phyloP scores from a whole-genome alignment of 768 basidiomycete species.

The Imleria badia region DNA sequence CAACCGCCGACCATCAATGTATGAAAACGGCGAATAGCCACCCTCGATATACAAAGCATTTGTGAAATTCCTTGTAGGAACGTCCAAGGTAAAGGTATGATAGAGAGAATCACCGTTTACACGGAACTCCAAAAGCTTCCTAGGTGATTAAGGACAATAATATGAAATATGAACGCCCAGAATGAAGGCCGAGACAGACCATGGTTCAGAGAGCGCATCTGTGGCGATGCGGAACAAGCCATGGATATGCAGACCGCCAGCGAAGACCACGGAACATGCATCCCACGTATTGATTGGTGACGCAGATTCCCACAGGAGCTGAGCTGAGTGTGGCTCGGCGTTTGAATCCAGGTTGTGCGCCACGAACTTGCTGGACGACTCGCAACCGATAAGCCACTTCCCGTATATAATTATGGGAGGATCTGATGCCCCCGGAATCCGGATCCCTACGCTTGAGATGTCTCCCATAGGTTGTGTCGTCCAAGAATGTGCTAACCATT shows the following conservation, averaged over 20 bases:
- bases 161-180: no score
- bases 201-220: no score
- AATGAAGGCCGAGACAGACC: no score
- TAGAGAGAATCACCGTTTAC: no score
- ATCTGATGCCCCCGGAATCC: no score
- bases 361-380: neutral
- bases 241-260: neutral
- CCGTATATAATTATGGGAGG: neutral
- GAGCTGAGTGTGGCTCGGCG: neutral
- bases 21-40: no score
- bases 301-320: neutral
- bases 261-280: neutral
- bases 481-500: neutral
- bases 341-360: neutral
- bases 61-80: no score
- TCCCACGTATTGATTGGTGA: neutral
- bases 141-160: no score
- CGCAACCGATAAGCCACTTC: neutral
- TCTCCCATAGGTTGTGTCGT: neutral
- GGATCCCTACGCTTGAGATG: neutral
- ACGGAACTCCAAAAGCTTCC: no score
- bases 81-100: no score
- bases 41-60: no score
- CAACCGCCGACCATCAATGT: no score
- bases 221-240: neutral